Base-by-base conservation (phyloP, 2,329 filamentous ascomycete species). In the Pseudocercospora macadamiae region DNA sequence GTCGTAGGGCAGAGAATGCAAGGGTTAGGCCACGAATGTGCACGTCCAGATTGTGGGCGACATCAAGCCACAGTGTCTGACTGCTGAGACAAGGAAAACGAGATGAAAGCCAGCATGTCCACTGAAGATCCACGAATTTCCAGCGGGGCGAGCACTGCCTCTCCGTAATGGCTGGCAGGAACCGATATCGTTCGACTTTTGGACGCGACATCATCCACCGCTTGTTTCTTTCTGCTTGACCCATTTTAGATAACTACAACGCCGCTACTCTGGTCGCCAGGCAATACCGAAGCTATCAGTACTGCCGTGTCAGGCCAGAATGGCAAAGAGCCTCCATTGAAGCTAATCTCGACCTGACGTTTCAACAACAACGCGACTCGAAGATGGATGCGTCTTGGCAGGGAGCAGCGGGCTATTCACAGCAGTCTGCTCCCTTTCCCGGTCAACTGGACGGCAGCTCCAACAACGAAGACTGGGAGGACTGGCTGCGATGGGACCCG, bases 401-500 rank as follows among this genome's bases (percentile, higher is more conserved):
- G 51, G 61, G 55, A 51, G 54, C 26, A 48, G 56, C 51, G 23
- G 47, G 51, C 44, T 49, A 52, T 49, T 61, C 48, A 36, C 56
- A 55, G 53, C 62, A 59, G 47, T 54, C 55, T 34, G 52, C 56
- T 23, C 49, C 56, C 25, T 65, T 63, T 44, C 61, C 53, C 39
- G 42, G 26, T 8, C 63, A 61, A 10, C 44, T 66, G 14, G 55
- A 62, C 34, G 47, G 49, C 30, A 51, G 59, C 18, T 36, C 51
- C 18, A 64, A 62, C 49, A 47, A 63, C 51, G 70, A 74, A 49
- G 73, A 75, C 64, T 80, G 78, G 77, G 77, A 76, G 64, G 75
- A 80, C 44, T 80, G 76, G 76, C 76, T 80, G 72, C 71, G 76
- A 57, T 80, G 76, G 76, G 76, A 80, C 67, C 76, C 77, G 48